A percentile compares a stretch with the other conserved stretches of the same genome.
phyloP scores from a whole-genome alignment of 169 alveolate species.

The Cryptosporidium canis region DNA sequence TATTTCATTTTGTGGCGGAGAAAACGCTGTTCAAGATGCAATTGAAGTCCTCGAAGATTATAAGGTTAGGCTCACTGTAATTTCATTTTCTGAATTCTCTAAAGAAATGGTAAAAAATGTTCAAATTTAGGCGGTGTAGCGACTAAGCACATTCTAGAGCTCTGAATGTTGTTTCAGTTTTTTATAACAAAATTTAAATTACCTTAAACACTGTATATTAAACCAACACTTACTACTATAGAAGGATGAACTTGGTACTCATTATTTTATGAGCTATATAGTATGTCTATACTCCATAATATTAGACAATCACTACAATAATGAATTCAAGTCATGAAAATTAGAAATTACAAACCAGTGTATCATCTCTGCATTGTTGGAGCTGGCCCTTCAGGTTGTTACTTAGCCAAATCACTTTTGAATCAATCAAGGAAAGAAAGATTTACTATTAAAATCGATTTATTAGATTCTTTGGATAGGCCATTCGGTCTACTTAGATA shows the following conservation, averaged over 20 bases:
- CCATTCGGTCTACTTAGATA: slow-evolving; percentile 65
- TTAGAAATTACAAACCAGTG: background rate
- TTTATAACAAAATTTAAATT: background rate
- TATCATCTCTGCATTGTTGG: slow-evolving; percentile 46
- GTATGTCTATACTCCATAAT: background rate
- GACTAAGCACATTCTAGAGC: background rate
- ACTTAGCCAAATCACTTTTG: slow-evolving; percentile 26
- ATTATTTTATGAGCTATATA: background rate
- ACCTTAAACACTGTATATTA: background rate
- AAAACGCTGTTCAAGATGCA: background rate
- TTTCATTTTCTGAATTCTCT: slow-evolving; percentile 21
- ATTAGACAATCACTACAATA: background rate
- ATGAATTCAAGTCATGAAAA: background rate
- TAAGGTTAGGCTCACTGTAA: background rate
- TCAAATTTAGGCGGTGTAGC: background rate
- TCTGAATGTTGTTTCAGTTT: too few species aligned
- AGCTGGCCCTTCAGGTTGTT: slow-evolving; percentile 72
- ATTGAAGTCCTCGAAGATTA: background rate
- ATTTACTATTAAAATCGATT: slow-evolving; percentile 22
- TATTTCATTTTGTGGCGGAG: slow-evolving; percentile 41
- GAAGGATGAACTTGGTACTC: too few species aligned
- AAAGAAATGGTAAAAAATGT: slow-evolving; percentile 7
- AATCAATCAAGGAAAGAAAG: background rate
- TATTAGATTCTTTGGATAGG: slow-evolving; percentile 28
- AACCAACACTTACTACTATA: too few species aligned